phyloP scores from a whole-genome alignment of 2,329 filamentous ascomycete genomes.

The Aureobasidium leucospermi region DNA sequence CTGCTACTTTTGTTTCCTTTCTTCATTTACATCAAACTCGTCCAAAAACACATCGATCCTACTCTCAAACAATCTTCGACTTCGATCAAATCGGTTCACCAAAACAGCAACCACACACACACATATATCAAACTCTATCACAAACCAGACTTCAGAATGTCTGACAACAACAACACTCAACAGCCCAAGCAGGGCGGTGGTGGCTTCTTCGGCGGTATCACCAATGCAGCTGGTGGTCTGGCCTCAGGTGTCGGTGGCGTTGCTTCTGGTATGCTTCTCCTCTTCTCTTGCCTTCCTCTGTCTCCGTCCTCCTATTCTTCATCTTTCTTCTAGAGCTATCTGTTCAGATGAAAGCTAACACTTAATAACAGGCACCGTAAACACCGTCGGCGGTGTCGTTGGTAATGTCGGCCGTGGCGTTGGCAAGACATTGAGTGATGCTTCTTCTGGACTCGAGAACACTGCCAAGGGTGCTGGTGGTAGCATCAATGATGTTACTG shows the following conservation, averaged over 20 bases:
- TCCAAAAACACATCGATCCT: not conserved
- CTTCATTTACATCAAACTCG: not conserved
- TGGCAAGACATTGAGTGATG: constrained; percentile 10
- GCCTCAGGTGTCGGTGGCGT: constrained; percentile 6
- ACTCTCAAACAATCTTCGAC: not conserved
- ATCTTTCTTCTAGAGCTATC: no score
- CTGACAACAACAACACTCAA: constrained; percentile 6
- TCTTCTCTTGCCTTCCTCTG: not conserved
- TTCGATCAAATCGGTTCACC: no score
- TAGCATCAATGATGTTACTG: not conserved
- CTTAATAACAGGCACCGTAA: not conserved
- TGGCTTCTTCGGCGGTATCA: not conserved
- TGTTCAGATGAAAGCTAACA: not conserved
- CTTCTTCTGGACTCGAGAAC: constrained; percentile 7
- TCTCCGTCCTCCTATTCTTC: no score
- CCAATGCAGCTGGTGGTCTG: constrained; percentile 5
- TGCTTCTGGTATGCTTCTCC: not conserved
- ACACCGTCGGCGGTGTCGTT: constrained; percentile 13
- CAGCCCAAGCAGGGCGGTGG: not conserved
- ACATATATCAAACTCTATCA: not conserved
- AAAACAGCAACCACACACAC: not conserved
- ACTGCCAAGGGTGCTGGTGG: constrained; percentile 10
- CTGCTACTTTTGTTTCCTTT: not conserved
- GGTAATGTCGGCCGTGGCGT: constrained; percentile 14
- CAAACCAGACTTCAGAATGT: not conserved